Percentiles rank a stretch among this genome's conserved stretches.
Conservation (phyloP, 345 rosid genomes). For the Zanthoxylum bungeanum region DNA sequence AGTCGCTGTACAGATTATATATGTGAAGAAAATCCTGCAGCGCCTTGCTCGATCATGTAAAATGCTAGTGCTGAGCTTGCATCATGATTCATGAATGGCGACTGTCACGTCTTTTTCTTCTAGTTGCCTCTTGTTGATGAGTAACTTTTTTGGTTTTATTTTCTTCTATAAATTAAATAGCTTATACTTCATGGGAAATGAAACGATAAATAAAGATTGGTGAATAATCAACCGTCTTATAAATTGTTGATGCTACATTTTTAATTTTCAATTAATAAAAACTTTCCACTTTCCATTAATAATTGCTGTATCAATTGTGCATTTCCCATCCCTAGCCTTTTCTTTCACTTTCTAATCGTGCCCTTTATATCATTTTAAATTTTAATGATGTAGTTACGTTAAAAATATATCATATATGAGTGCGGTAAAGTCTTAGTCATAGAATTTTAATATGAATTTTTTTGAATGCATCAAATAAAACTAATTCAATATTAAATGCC, state of each 20-base stretch:
- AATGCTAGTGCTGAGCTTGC: background rate
- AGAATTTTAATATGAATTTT: background rate
- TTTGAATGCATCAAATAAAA: too few relatives aligned
- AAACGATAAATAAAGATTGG: background rate
- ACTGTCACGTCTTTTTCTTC: background rate
- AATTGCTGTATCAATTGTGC: background rate
- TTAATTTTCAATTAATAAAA: background rate
- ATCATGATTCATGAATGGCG: background rate
- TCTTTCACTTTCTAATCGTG: background rate
- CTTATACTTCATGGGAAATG: background rate
- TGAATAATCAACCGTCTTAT: background rate
- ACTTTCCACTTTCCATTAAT: background rate
- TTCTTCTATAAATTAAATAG: background rate
- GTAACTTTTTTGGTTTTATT: too few relatives aligned
- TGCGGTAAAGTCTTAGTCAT: background rate
- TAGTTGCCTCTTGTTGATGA: background rate
- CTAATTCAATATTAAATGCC: background rate
- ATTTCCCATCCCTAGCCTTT: background rate
- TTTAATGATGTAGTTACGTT: background rate
- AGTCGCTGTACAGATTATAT: slow-evolving; percentile 37
- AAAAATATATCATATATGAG: background rate
- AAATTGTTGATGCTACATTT: background rate
- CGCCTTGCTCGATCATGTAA: slow-evolving; percentile 55
- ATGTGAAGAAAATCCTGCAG: slow-evolving; percentile 45
- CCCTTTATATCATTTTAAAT: background rate